Base-by-base conservation (phyloP, 495 filamentous ascomycete genomes). In the Neurospora pannonica region DNA sequence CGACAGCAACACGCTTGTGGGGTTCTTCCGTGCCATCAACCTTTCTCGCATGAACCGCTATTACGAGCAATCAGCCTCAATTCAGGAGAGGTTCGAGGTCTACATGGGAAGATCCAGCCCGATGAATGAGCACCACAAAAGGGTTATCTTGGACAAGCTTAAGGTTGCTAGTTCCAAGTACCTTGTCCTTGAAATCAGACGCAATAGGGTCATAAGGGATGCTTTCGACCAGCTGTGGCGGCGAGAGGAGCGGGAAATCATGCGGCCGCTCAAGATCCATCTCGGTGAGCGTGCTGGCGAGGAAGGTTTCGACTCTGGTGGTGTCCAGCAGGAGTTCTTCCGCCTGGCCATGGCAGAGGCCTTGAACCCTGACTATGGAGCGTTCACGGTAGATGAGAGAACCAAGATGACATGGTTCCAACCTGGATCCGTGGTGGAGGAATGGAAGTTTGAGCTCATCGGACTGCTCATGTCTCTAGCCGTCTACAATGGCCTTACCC, bases 321-420 rank as follows among this genome's bases (percentile, higher is more conserved):
- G 96, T 70, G 94, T 98, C 5, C 94, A 97, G 75, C 94, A 95
- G 79, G 96, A 99, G 74, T 98, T 97, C 82, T 98, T 99, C 84
- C 89, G 92, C 39, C 78, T 97, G 43, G 89, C 92, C 71, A 89
- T 97, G 76, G 89, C 86, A 6, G 91, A 97, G 78, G 92, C 91
- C 4, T 83, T 98, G 36, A 86, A 93, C 79, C 89, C 93, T 11
- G 87, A 91, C 46, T 92, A 92, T 76, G 94, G 88, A 24, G 81
- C 83, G 78, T 98, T 98, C 81, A 90, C 90, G 0, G 88, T 91
- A 70, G 93, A 98, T 78, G 82, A 87, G 5, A 83, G 87, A 48
- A 93, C 92, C 1, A 88, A 89, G 31, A 90, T 94, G 85, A 90
- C 90, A 28, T 99, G 95, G 94, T 96, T 98, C 78, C 89, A 91